phyloP scores from a whole-genome alignment of 805 yeast genomes.

The Lipomyces japonicus region DNA sequence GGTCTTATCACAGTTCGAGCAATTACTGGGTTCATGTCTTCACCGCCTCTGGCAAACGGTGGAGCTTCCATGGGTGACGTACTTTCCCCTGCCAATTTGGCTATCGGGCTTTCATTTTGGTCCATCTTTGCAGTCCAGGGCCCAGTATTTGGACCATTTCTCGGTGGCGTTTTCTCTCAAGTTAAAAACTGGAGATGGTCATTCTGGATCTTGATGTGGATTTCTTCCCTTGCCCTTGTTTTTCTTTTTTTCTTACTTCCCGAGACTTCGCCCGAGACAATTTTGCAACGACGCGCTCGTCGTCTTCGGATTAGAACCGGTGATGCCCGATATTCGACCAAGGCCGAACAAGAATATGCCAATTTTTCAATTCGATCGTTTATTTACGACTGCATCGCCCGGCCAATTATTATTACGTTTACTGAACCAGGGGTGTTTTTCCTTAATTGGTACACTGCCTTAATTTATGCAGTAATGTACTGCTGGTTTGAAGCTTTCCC shows the following conservation, averaged over 20 bases:
- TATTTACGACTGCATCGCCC: conserved; percentile 30
- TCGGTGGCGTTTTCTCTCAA: conserved; percentile 51
- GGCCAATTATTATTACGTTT: conserved; percentile 47
- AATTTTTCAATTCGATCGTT: not conserved
- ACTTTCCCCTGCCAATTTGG: conserved; percentile 41
- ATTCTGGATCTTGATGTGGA: conserved; percentile 34
- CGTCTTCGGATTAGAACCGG: conserved; percentile 50
- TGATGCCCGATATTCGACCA: conserved; percentile 43
- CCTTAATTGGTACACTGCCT: conserved; percentile 50
- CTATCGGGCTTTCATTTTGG: conserved; percentile 53
- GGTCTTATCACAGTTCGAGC: conserved; percentile 50
- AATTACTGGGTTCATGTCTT: conserved; percentile 52
- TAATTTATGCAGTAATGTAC: conserved; percentile 52
- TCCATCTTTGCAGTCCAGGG: conserved; percentile 51
- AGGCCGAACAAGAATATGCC: conserved; percentile 28
- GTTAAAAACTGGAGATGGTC: conserved; percentile 50
- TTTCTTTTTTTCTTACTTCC: conserved; percentile 46
- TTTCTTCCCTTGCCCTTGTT: conserved; percentile 41
- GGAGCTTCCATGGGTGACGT: conserved; percentile 57
- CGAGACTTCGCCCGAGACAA: conserved; percentile 48
- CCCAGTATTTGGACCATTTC: conserved; percentile 53
- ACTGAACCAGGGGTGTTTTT: conserved; percentile 56
- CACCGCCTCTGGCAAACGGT: conserved; percentile 58
- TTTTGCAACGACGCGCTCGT: conserved; percentile 48
- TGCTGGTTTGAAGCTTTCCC: conserved; percentile 63